These are phyloP conservation scores for Podospora australis DNA, from an alignment of 495 filamentous ascomycete species.

Conservation along the genomic window DNA sequence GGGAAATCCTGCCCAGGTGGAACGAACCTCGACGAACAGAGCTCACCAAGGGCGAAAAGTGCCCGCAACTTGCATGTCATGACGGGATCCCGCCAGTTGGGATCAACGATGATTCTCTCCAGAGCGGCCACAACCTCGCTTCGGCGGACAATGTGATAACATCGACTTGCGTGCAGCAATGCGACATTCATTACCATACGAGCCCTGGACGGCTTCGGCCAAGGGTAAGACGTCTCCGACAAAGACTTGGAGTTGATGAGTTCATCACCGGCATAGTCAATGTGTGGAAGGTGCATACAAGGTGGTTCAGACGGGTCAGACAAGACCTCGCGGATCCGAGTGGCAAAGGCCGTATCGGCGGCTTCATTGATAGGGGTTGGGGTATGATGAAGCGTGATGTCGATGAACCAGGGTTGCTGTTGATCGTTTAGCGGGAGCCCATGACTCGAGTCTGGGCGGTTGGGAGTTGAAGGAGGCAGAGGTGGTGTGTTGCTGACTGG, in stretches of 20 bases:
- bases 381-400: constrained; percentile 2
- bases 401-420: constrained; percentile 6
- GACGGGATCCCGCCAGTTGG: constrained; percentile 6
- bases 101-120: not conserved
- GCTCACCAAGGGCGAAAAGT: constrained; percentile 4
- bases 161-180: constrained; percentile 4
- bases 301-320: not conserved
- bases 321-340: constrained; percentile 1
- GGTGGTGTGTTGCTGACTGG: too few species aligned
- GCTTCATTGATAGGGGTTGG: constrained; percentile 7
- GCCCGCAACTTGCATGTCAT: constrained; percentile 4
- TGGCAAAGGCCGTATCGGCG: not conserved
- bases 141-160: constrained; percentile 3
- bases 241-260: constrained; percentile 4
- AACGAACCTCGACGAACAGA: constrained; percentile 5
- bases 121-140: not conserved
- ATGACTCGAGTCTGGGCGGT: too few species aligned
- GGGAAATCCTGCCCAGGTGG: constrained; percentile 5
- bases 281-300: constrained; percentile 2
- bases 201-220: constrained; percentile 1
- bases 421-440: too few species aligned
- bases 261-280: constrained; percentile 5
- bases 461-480: too few species aligned
- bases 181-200: constrained; percentile 5
- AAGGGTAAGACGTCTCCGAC: not conserved